These are phyloP conservation scores for Cystoderma amianthinum DNA, from an alignment of 768 basidiomycete genomes.

Conservation along the genomic window DNA sequence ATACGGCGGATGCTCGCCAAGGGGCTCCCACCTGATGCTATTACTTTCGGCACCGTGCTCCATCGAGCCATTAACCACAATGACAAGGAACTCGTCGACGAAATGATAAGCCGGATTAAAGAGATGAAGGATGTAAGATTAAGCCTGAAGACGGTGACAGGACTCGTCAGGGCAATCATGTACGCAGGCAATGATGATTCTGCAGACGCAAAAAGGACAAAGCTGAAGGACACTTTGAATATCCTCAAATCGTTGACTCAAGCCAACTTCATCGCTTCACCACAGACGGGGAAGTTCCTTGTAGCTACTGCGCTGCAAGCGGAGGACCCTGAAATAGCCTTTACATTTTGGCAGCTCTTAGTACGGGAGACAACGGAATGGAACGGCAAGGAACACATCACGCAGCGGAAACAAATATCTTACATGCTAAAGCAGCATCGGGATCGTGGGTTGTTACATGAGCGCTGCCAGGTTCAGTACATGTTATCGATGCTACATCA, in stretches of 20 bases:
- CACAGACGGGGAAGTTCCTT: slow-evolving; percentile 45
- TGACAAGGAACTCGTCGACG: slow-evolving; percentile 33
- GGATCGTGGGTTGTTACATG: slow-evolving; percentile 8
- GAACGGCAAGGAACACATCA: slow-evolving; percentile 37
- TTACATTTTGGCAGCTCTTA: slow-evolving; percentile 50
- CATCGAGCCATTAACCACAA: slow-evolving; percentile 44
- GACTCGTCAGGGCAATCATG: slow-evolving; percentile 38
- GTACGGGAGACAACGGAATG: slow-evolving; percentile 37
- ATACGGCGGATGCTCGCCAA: slow-evolving; percentile 42
- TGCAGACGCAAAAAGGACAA: slow-evolving; percentile 15
- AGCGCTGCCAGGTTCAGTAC: no score
- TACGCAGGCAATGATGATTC: slow-evolving; percentile 14
- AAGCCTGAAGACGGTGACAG: slow-evolving; percentile 40
- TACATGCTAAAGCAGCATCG: slow-evolving; percentile 17
- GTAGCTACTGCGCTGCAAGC: slow-evolving; percentile 41
- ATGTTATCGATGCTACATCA: background rate
- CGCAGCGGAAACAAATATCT: slow-evolving; percentile 34
- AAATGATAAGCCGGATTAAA: slow-evolving; percentile 34
- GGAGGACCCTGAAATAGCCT: slow-evolving; percentile 45
- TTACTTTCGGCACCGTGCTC: slow-evolving; percentile 57
- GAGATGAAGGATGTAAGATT: slow-evolving; percentile 25
- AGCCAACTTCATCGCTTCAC: slow-evolving; percentile 28
- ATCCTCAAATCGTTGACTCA: slow-evolving; percentile 31
- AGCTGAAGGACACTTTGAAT: slow-evolving; percentile 33
- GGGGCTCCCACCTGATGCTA: slow-evolving; percentile 44